Base-by-base conservation (phyloP, 2,329 filamentous ascomycete genomes). In the Alternaria solani region DNA sequence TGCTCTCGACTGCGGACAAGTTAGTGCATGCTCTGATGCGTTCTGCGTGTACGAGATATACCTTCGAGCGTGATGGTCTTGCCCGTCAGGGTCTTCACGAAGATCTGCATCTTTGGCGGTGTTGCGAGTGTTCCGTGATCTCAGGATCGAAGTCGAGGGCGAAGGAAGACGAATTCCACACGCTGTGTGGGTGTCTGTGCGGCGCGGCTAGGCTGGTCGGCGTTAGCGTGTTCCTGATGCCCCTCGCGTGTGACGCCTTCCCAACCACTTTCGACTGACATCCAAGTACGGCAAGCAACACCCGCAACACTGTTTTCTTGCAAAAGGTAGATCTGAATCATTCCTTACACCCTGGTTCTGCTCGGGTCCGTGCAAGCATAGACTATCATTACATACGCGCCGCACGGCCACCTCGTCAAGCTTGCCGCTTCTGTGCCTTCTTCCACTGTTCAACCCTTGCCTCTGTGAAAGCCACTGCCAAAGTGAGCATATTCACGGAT, bases 51-150 rank as follows among this genome's bases (percentile, higher is more conserved):
- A 38, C 34, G 49, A 41, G 8, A 26, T 30, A 39, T 94, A 91
- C 51, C 59, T 53, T 98, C 94, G 79, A 97, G 91, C 85, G 95
- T 98, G 88, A 98, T 97, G 84, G 94, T 98, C 92, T 98, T 98
- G 86, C 95, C 94, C 88, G 94, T 97, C 56, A 77, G 93, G 89
- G 94, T 97, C 91, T 97, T 98, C 87, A 98, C 94, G 91, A 98
- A 98, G 90, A 85, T 77, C 74, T 76, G 69, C 72, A 75, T 72
- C 62, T 68, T 72, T 71, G 61, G 46, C 71, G 66, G 64, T 71
- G 65, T 60, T 71, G 61, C 72, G 66, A 42, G 64, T 70, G 64
- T 57, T 72, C 66, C 65, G 63, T 67, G 67, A 69, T 70, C 66
- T 66, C 72, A 69, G 65, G 47, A 59, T 70, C 63, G 62, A 62